A percentile compares a stretch with the other conserved stretches of the same genome.
Conservation (phyloP, 768 basidiomycete genomes). For the Lentinula sp. region DNA sequence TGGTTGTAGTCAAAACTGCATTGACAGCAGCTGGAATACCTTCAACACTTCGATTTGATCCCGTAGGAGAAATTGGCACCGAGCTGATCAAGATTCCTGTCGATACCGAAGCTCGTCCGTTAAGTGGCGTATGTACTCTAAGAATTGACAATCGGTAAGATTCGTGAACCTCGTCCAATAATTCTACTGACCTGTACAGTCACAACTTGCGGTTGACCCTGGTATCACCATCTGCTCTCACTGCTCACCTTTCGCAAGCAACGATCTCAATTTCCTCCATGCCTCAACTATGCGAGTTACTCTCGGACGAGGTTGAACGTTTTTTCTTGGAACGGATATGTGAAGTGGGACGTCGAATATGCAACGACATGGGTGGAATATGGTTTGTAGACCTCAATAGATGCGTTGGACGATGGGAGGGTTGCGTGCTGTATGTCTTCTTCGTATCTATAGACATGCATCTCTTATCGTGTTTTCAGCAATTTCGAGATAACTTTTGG, state of each 20-base stretch:
- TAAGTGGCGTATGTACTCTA: constrained; percentile 70
- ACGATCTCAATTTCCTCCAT: constrained; percentile 70
- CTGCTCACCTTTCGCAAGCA: constrained; percentile 77
- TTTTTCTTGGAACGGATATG: constrained; percentile 67
- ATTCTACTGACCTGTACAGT: constrained; percentile 25
- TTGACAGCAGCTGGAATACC: constrained; percentile 49
- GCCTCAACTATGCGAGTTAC: constrained; percentile 67
- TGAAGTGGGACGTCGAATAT: constrained; percentile 52
- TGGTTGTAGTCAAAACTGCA: constrained; percentile 43
- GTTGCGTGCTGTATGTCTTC: constrained; percentile 61
- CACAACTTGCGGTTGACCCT: constrained; percentile 75
- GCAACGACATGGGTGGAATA: constrained; percentile 50
- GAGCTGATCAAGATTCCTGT: constrained; percentile 47
- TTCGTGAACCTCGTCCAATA: not conserved
- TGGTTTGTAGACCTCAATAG: constrained; percentile 78
- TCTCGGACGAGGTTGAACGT: constrained; percentile 72
- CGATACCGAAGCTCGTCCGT: constrained; percentile 28
- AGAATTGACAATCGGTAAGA: constrained; percentile 63
- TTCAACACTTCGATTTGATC: constrained; percentile 50
- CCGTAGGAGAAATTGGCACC: constrained; percentile 63
- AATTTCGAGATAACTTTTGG: constrained; percentile 58
- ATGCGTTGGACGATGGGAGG: constrained; percentile 77
- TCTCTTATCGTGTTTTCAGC: constrained; percentile 25
- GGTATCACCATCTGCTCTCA: constrained; percentile 65
- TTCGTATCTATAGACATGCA: not conserved